phyloP scores from a whole-genome alignment of 805 yeast species.

The Sugiyamaella boreocaroliniensis region DNA sequence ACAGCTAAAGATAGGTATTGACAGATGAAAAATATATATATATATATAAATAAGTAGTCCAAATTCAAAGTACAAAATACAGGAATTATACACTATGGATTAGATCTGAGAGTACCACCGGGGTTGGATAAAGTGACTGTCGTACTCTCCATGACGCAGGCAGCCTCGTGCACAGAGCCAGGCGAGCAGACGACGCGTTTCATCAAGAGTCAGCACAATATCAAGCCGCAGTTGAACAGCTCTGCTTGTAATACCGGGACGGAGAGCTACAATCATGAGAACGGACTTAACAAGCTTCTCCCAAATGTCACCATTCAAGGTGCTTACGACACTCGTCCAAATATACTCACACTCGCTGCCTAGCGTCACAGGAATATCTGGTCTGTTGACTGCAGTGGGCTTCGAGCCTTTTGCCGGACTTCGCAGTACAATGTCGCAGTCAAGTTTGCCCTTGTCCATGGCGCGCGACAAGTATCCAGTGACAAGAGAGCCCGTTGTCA shows the following conservation, averaged over 20 bases:
- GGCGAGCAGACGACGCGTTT: slow-evolving; percentile 22
- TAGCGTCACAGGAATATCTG: slow-evolving; percentile 10
- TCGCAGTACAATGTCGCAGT: slow-evolving; percentile 50
- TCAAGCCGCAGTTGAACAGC: slow-evolving; percentile 21
- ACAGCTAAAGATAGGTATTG: too few species aligned
- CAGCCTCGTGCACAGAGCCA: slow-evolving; percentile 22
- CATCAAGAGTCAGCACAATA: slow-evolving; percentile 22
- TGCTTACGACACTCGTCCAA: slow-evolving; percentile 67
- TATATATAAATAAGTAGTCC: too few species aligned
- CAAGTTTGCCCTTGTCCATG: slow-evolving; percentile 60
- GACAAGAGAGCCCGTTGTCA: slow-evolving; percentile 26
- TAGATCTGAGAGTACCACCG: slow-evolving; percentile 23
- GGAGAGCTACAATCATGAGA: slow-evolving; percentile 39
- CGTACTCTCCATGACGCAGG: slow-evolving; percentile 10
- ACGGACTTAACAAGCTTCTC: slow-evolving; percentile 43
- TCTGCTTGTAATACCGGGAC: slow-evolving; percentile 46
- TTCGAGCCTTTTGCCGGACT: slow-evolving; percentile 5
- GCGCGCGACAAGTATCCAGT: slow-evolving; percentile 70
- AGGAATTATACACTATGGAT: too few species aligned
- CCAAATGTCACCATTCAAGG: slow-evolving; percentile 58
- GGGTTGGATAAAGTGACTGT: slow-evolving; percentile 20
- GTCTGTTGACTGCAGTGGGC: slow-evolving; percentile 9
- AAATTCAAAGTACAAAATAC: too few species aligned
- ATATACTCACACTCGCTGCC: slow-evolving; percentile 11
- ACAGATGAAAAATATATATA: too few species aligned